Evolutionary conservation across 768 basidiomycete genomes (phyloP).

Genomic region (Arthromyces matolae): DNA sequence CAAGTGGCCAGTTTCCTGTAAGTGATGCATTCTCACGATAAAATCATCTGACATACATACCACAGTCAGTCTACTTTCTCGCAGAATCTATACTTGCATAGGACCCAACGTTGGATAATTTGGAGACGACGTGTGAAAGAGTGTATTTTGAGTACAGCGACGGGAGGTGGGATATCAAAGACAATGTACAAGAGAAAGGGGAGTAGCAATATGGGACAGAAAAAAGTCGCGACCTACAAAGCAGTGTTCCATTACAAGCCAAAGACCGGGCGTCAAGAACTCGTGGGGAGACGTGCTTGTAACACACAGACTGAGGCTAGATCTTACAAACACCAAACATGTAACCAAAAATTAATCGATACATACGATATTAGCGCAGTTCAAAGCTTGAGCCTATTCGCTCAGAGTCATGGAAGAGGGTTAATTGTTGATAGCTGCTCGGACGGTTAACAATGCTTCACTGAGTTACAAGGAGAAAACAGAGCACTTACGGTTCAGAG

Average conservation of each 20-base stretch:
- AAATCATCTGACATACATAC: no score
- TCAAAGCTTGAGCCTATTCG: slow-evolving; percentile 76
- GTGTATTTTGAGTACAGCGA: slow-evolving; percentile 2
- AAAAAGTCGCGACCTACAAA: slow-evolving; percentile 8
- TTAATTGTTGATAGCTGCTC: slow-evolving; percentile 80
- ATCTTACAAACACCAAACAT: slow-evolving; percentile 11
- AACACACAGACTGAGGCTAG: slow-evolving; percentile 11
- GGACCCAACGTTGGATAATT: neutral
- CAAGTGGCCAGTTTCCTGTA: neutral
- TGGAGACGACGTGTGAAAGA: neutral
- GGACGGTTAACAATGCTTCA: no score
- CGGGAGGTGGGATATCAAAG: slow-evolving; percentile 7
- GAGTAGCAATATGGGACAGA: slow-evolving; percentile 9
- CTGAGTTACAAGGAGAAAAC: no score
- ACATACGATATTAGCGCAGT: slow-evolving; percentile 57
- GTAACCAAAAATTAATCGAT: slow-evolving; percentile 14
- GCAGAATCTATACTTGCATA: no score
- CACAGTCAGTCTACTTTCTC: no score
- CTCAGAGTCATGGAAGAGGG: slow-evolving; percentile 75
- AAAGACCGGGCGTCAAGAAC: slow-evolving; percentile 5
- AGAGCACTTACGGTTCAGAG: slow-evolving; percentile 75
- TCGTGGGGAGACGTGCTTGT: neutral
- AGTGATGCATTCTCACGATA: no score
- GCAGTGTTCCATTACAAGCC: slow-evolving; percentile 14
- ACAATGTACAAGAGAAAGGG: slow-evolving; percentile 8